Conservation (phyloP, 2,329 filamentous ascomycete genomes). For the Tolypocladium tundrense region DNA sequence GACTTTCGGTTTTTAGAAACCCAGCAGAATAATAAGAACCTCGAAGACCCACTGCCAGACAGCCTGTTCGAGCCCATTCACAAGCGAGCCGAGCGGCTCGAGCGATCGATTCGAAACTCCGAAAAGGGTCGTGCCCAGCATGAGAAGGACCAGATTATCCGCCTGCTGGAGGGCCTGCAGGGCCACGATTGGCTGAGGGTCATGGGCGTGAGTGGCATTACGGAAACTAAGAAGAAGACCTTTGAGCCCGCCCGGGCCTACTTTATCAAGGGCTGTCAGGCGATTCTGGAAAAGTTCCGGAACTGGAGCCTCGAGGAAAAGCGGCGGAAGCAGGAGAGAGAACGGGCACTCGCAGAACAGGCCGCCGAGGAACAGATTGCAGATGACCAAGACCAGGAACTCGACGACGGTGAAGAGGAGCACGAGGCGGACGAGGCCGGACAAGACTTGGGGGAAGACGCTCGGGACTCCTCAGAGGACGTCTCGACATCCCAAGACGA, state of each 20-base stretch:
- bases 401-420: conserved; percentile 14
- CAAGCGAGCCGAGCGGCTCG: conserved; percentile 47
- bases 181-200: conserved; percentile 88
- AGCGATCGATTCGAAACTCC: conserved; percentile 52
- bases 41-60: conserved; percentile 47
- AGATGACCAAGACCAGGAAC: conserved; percentile 17
- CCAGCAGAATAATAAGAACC: conserved; percentile 30
- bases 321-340: conserved; percentile 65
- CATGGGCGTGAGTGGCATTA: conserved; percentile 80
- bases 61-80: conserved; percentile 43
- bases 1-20: conserved; percentile 44
- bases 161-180: conserved; percentile 69
- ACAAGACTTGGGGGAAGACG: conserved; percentile 20
- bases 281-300: conserved; percentile 77
- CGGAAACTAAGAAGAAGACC: conserved; percentile 74
- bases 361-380: conserved; percentile 26
- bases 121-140: conserved; percentile 57
- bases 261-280: conserved; percentile 74
- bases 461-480: conserved; percentile 16
- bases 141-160: conserved; percentile 54
- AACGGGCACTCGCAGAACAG: conserved; percentile 36
- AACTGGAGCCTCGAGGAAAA: conserved; percentile 87
- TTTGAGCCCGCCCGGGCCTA: conserved; percentile 79
- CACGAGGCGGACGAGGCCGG: conserved; percentile 23
- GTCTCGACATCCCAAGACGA: conserved; percentile 42